Evolutionary conservation across 371 early-diverging fungal species (phyloP).

Genomic region (Enterocytospora artemiae): DNA sequence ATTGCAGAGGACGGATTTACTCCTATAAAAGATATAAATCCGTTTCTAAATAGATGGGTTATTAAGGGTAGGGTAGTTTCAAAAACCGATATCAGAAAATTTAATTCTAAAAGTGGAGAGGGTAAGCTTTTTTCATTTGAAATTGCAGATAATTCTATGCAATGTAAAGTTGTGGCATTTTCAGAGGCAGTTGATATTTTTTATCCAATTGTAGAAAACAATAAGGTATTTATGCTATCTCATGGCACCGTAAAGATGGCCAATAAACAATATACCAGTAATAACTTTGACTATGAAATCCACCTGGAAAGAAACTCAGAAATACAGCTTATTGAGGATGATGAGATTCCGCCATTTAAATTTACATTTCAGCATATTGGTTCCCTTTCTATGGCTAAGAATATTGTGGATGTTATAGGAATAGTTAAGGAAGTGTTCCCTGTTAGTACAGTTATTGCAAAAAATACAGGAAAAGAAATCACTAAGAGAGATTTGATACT

Average conservation of each 20-base stretch:
- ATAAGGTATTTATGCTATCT: constrained; percentile 39
- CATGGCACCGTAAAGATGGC: constrained; percentile 55
- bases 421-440: constrained; percentile 43
- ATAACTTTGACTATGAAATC: constrained; percentile 53
- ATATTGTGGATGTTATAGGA: constrained; percentile 41
- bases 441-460: constrained; percentile 30
- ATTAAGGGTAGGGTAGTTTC: constrained; percentile 48
- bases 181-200: constrained; percentile 48
- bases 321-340: constrained; percentile 17
- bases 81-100: constrained; percentile 51
- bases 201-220: constrained; percentile 44
- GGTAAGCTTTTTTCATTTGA: constrained; percentile 53
- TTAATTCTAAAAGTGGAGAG: constrained; percentile 40
- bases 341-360: constrained; percentile 22
- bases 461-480: constrained; percentile 34
- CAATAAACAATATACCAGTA: constrained; percentile 43
- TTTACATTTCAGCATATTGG: constrained; percentile 44
- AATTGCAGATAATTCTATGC: constrained; percentile 41
- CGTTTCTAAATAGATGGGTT: constrained; percentile 43
- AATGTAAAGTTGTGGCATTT: constrained; percentile 52
- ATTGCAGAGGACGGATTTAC: constrained; percentile 12
- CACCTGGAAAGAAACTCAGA: constrained; percentile 46
- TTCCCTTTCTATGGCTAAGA: constrained; percentile 15
- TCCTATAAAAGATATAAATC: constrained; percentile 47
- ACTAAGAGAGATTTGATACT: constrained; percentile 46